These are phyloP conservation scores for Ascochyta viciae-villosae DNA, from an alignment of 2,329 filamentous ascomycete species.

Conservation along the genomic window DNA sequence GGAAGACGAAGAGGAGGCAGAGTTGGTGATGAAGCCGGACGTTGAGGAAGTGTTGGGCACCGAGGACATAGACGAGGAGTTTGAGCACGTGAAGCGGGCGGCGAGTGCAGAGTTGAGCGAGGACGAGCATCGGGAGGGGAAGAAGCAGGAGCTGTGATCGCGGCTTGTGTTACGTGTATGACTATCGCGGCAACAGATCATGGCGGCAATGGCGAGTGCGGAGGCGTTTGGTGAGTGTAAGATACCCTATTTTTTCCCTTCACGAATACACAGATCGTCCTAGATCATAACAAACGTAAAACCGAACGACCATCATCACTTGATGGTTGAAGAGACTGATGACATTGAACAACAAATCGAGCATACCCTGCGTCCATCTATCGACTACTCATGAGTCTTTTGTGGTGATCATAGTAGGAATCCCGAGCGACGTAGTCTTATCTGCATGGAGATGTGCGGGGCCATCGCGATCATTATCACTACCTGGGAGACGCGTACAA, in stretches of 20 bases:
- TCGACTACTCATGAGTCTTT: no score
- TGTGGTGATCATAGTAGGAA: no score
- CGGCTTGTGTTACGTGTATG: background rate
- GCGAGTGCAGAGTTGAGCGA: conserved; percentile 11
- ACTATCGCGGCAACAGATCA: background rate
- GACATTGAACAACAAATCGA: no score
- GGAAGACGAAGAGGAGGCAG: conserved; percentile 41
- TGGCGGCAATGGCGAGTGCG: background rate
- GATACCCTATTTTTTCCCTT: conserved; percentile 7
- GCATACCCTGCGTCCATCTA: no score
- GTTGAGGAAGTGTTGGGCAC: conserved; percentile 20
- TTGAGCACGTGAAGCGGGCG: conserved; percentile 30
- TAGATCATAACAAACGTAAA: no score
- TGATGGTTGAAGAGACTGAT: no score
- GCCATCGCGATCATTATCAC: no score
- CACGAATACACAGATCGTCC: background rate
- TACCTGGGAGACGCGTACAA: no score
- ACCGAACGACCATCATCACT: no score
- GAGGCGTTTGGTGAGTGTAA: background rate
- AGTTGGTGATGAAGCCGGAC: conserved; percentile 37
- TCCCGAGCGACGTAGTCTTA: no score
- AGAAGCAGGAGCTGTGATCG: conserved; percentile 12
- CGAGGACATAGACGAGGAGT: conserved; percentile 31
- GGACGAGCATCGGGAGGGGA: background rate
- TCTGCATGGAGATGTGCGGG: no score